Evolutionary conservation across 768 basidiomycete genomes (phyloP), one percentile per base, ranked within the genome.

Genomic region (Xerocomellus amylosporus): DNA sequence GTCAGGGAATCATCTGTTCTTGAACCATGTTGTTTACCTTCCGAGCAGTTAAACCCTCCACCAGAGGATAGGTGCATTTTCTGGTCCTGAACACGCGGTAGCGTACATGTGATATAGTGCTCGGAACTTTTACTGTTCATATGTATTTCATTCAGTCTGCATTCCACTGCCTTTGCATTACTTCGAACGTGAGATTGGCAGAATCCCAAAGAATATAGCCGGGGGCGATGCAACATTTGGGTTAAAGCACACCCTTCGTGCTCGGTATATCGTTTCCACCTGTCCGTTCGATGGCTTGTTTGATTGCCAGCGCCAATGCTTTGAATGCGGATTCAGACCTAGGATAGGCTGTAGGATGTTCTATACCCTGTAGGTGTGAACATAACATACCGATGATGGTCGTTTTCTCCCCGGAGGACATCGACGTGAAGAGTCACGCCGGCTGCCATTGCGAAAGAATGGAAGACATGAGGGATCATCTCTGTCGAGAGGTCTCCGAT

Each of bases 281-380:
- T 1, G 95, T 98, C 51, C 79, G 79, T 68, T 92, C 84, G 58
- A 97, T 89, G n/a, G 97, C 97, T 71, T 98, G 86, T 51, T 88
- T 85, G 60, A 99, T 94, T 9, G 96, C 97, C 34, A 99, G 77
- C 1, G 97, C 97, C 19, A 98, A 74, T 1, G 97, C 96, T 74
- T 99, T 99, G 83, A 99, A 99, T 5, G 96, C 93, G 4, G 95
- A 93, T 73, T 99, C 97, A 13, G 95, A 86, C 49, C 97, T 98
- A 64, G 31, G 39, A 28, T 14, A 36, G 9, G n/a, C 31, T 30
- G 34, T 50, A 53, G 46, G 39, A 46, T 40, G 36, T 45, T 47
- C 39, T n/a, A 26, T 10, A 49, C 20, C 20, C 5, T 38, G 37
- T 24, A 13, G 26, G 33, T 31, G 24, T 13, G 30, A 37, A 67